Base-by-base conservation (phyloP, 345 rosid species). In the Salix exigua region DNA sequence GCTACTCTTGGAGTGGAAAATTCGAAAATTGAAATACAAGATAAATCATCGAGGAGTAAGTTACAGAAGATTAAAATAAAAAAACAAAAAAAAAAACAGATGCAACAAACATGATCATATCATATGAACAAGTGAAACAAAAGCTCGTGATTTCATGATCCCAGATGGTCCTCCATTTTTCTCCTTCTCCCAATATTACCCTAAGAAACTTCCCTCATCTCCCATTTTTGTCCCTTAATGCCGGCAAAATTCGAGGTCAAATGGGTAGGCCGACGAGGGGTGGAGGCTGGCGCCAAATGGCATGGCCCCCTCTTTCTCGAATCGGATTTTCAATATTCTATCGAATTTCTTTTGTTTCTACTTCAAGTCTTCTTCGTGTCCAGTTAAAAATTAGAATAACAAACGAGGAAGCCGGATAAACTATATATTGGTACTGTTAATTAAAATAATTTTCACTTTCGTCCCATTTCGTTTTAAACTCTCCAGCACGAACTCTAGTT, bases 281-380 rank as follows among this genome's bases (percentile, higher is more conserved):
- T 4, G 40, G 78, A 4, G 60, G 68, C 73, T 69, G 79, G 79
- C 64, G 37, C 6, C 31, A 51, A 69, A 19, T 69, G 61, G 44
- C 26, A 13, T 4, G 48, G 72, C 17, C 44, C 64, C 40, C 18
- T 0, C 30, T 1, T 25, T 17, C 19, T 63, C 19, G 9, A 6
- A 68, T 25, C 73, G 79, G 69, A 76, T 69, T 21, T 67, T 74
- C 44, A 76, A 44, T 55, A 0, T 17, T 60, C 7, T 60, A 69
- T 76, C 35, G 30, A 69, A 14, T 69, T 21, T 19, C 30, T 60
- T 76, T n/a, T 25, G 42, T 69, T 58, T 44, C 16, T 35, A 21
- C 18, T 60, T 51, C 44, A 33, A 60, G 28, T 18, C 58, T 30
- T 17, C 14, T 31, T 11, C 37, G 37, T 5, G 12, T 19, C 35